Base-by-base conservation (phyloP, 2,329 filamentous ascomycete genomes). In the Rhynchosporium graminicola region DNA sequence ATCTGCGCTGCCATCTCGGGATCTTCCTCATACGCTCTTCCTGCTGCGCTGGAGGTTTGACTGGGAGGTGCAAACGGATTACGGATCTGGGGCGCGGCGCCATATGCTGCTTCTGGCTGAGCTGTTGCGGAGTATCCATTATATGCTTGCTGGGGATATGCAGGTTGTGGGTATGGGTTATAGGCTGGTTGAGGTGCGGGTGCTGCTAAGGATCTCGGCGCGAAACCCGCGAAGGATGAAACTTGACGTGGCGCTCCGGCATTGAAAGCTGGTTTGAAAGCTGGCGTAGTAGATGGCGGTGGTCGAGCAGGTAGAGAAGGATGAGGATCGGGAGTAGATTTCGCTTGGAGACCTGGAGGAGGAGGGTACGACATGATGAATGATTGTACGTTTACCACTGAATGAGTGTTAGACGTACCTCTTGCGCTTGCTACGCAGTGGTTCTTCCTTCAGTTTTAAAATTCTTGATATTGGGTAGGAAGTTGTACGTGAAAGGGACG, bases 1-100 rank as follows among this genome's bases (percentile, higher is more conserved):
- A 97, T 93, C 76, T 96, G 91, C 36, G 91, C 92, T 62, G 95
- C 92, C 80, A 91, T 89, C 69, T 97, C 92, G 3, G 91, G 86
- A 71, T 97, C 83, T 73, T 81, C 85, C 67, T 82, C 80, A 67
- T 74, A 77, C 61, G 71, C 74, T 71, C 71, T 65, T 57, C 72
- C 69, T 67, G 74, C 67, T 54, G 72, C 69, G 67, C 74, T 67
- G 72, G 69, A 68, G 2, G 54, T 61, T 69, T 71, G 73, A 74
- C 72, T 79, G 77, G 64, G 80, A 81, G 83, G 81, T 10, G 87
- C 87, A 73, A 96, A 97, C 0, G 93, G 91, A 74, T 96, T 96
- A 64, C 85, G 82, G 67, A 93, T 93, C 69, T 89, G 86, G 10
- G 89, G 89, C 10, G 86, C 77, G 20, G 82, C 77, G 55, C 79